Conservation (phyloP, 2,329 filamentous ascomycete genomes). For the Didymella sp. region DNA sequence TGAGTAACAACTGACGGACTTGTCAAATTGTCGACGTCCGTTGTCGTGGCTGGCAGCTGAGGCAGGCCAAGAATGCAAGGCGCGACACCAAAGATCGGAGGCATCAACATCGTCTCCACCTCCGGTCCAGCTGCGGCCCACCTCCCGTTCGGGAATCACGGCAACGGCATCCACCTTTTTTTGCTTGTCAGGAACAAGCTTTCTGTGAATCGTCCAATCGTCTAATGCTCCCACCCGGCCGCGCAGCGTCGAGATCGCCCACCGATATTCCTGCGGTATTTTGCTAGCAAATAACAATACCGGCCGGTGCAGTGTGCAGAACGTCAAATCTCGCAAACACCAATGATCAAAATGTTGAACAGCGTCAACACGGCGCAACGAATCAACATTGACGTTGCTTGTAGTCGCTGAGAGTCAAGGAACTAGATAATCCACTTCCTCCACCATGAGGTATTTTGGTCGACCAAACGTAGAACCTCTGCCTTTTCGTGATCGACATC, state of each 20-base stretch:
- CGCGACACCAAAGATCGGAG: not conserved
- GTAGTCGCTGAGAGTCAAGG: not conserved
- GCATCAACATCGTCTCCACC: not conserved
- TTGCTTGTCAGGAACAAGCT: constrained; percentile 7
- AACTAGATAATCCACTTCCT: not conserved
- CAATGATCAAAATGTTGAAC: not conserved
- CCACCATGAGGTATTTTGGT: not conserved
- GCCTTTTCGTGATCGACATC: not conserved
- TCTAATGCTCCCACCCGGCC: not conserved
- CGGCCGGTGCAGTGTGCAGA: not conserved
- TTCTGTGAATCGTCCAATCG: not conserved
- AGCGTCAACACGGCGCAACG: not conserved
- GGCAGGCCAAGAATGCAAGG: constrained; percentile 1
- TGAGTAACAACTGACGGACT: not conserved
- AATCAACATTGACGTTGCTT: not conserved
- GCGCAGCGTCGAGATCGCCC: not conserved
- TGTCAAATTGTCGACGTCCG: not conserved
- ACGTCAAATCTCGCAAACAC: not conserved
- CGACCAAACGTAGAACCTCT: not conserved
- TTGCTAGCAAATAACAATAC: not conserved
- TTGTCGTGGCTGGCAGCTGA: not conserved
- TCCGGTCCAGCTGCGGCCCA: not conserved
- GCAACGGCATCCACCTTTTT: not conserved
- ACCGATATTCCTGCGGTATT: not conserved
- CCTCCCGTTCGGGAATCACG: not conserved